A percentile compares a stretch with the other conserved stretches of the same genome.
These are phyloP conservation scores for Plenodomus biglobosus DNA, from an alignment of 2,329 filamentous ascomycete genomes.

Conservation along the genomic window DNA sequence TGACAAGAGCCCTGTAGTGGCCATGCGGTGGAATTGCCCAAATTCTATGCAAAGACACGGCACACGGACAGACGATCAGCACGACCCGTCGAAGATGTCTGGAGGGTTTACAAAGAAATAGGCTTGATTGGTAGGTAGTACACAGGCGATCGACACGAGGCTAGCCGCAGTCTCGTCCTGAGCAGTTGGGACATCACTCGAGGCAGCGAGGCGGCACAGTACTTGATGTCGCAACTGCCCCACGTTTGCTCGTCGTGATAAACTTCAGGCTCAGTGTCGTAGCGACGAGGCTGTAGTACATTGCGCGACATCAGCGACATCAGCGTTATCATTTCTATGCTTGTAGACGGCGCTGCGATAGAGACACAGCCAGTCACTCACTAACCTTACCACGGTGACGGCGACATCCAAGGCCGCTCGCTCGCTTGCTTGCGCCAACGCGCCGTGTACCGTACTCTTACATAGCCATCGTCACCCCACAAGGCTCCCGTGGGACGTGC, in stretches of 20 bases:
- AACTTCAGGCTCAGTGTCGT: neutral
- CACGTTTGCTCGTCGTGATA: neutral
- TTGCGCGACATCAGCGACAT: no score
- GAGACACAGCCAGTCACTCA: neutral
- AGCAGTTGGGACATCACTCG: no score
- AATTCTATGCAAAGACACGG: neutral
- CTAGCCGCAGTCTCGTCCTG: neutral
- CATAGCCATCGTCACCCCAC: neutral
- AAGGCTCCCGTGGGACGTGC: constrained; percentile 1
- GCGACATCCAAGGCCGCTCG: neutral
- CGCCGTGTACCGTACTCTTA: no score
- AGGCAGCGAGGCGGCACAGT: neutral
- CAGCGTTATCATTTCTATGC: no score
- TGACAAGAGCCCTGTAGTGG: neutral
- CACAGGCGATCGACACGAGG: neutral
- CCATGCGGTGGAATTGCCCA: neutral
- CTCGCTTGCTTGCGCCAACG: neutral
- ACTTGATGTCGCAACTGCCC: neutral
- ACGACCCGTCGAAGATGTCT: no score
- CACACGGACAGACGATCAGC: no score
- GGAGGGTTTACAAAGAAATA: neutral
- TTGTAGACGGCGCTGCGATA: no score
- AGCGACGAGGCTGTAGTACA: no score
- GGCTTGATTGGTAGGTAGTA: neutral
- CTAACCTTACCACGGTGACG: no score